phyloP scores from a whole-genome alignment of 495 filamentous ascomycete species.

The Neurospora intermedia region DNA sequence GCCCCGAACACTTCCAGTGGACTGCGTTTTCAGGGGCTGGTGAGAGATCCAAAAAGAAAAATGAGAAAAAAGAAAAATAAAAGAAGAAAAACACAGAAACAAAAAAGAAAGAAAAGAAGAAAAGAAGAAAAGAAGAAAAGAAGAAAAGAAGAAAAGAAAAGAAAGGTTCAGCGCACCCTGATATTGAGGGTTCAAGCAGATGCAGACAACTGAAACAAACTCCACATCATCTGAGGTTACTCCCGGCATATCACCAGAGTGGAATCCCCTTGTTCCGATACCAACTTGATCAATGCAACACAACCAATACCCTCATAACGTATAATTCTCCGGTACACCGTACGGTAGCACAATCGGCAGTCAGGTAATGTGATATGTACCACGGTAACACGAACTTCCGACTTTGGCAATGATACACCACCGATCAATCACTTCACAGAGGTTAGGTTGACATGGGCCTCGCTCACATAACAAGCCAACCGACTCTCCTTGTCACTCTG shows the following conservation, averaged over 20 bases:
- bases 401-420: background rate
- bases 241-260: background rate
- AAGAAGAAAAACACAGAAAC: too few species aligned
- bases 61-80: too few species aligned
- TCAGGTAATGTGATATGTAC: background rate
- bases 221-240: background rate
- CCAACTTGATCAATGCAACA: background rate
- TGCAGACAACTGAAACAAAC: background rate
- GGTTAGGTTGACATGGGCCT: too few species aligned
- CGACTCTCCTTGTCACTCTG: too few species aligned
- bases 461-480: too few species aligned
- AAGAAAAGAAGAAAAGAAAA: too few species aligned
- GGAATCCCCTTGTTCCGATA: background rate
- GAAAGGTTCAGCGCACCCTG: background rate
- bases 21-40: too few species aligned
- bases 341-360: background rate
- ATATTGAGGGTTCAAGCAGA: background rate
- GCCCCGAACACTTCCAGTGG: too few species aligned
- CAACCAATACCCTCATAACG: background rate
- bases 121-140: too few species aligned
- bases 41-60: too few species aligned
- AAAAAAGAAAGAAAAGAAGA: too few species aligned
- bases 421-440: background rate
- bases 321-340: background rate
- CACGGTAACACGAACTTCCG: background rate